Percentiles rank a stretch among this genome's conserved stretches.
phyloP scores from a whole-genome alignment of 805 yeast genomes.

The Scheffersomyces spartinae region DNA sequence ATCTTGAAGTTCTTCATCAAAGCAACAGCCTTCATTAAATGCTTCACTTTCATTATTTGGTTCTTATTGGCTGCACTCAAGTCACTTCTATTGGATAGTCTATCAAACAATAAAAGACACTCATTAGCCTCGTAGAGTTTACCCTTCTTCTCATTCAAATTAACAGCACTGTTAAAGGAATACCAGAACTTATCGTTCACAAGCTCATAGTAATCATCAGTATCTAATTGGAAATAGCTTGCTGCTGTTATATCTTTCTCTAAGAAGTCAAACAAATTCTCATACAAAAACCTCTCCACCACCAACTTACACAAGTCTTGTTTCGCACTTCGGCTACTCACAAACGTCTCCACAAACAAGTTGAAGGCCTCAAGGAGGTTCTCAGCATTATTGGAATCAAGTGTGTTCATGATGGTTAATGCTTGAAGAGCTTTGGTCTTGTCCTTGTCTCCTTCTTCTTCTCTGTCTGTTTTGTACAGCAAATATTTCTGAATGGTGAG shows the following conservation, averaged over 20 bases:
- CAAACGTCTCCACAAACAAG: conserved; percentile 13
- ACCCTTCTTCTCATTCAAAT: conserved; percentile 22
- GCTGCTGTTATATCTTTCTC: conserved; percentile 3
- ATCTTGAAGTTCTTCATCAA: conserved; percentile 25
- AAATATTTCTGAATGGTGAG: conserved; percentile 20
- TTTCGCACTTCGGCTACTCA: too few relatives aligned
- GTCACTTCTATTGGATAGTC: conserved; percentile 1
- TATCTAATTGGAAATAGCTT: conserved; percentile 4
- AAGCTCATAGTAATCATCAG: conserved; percentile 7
- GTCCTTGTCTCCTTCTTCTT: too few relatives aligned
- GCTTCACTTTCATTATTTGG: conserved; percentile 14
- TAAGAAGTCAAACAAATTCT: conserved; percentile 16
- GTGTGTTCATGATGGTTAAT: conserved; percentile 13
- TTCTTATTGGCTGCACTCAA: conserved; percentile 2
- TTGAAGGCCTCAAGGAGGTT: conserved; percentile 10
- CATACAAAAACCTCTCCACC: conserved; percentile 16
- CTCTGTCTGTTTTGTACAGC: conserved; percentile 5
- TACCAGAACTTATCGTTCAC: conserved; percentile 22
- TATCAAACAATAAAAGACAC: conserved; percentile 17
- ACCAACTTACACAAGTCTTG: conserved; percentile 11
- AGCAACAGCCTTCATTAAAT: conserved; percentile 23
- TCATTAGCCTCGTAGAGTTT: conserved; percentile 12
- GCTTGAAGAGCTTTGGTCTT: too few relatives aligned
- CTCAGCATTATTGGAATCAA: conserved; percentile 11
- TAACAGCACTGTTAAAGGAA: conserved; percentile 15